Evolutionary conservation across 2,329 filamentous ascomycete species (phyloP).

Genomic region (Scolecobasidium constrictum): DNA sequence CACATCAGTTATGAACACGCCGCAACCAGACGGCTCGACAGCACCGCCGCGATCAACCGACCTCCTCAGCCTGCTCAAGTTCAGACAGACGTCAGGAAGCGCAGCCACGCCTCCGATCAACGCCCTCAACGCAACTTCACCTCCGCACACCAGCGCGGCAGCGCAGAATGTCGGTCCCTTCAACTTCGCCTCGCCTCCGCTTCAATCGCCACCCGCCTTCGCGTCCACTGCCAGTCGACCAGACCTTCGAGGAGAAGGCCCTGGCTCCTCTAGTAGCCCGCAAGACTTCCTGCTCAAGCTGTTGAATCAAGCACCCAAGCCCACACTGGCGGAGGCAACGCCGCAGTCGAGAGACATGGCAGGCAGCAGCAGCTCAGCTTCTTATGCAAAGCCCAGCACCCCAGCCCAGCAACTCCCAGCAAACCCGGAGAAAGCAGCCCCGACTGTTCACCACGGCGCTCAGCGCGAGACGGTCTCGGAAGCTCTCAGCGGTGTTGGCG

Average conservation of each 20-base stretch:
- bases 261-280: constrained; percentile 46
- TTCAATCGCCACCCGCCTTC: constrained; percentile 18
- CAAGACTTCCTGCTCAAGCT: constrained; percentile 80
- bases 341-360: constrained; percentile 11
- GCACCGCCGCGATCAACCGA: constrained; percentile 41
- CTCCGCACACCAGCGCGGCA: constrained; percentile 34
- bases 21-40: constrained; percentile 21
- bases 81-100: constrained; percentile 33
- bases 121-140: constrained; percentile 14
- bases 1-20: constrained; percentile 33
- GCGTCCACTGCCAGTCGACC: constrained; percentile 20
- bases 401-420: constrained; percentile 53
- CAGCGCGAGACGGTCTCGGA: constrained; percentile 56
- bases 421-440: neutral
- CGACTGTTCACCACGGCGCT: constrained; percentile 31
- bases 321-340: constrained; percentile 18
- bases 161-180: constrained; percentile 48
- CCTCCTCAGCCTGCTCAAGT: constrained; percentile 55
- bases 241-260: constrained; percentile 13
- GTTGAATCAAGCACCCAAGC: constrained; percentile 60
- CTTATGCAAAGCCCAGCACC: constrained; percentile 45
- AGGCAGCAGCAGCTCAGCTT: constrained; percentile 19
- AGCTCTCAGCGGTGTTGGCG: constrained; percentile 55
- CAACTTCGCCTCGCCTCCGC: constrained; percentile 33
- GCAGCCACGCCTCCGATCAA: neutral